A percentile compares a stretch with the other conserved stretches of the same genome.
phyloP scores from a whole-genome alignment of 1,284 basidiomycete species.

The Vanrija pseudolonga region DNA sequence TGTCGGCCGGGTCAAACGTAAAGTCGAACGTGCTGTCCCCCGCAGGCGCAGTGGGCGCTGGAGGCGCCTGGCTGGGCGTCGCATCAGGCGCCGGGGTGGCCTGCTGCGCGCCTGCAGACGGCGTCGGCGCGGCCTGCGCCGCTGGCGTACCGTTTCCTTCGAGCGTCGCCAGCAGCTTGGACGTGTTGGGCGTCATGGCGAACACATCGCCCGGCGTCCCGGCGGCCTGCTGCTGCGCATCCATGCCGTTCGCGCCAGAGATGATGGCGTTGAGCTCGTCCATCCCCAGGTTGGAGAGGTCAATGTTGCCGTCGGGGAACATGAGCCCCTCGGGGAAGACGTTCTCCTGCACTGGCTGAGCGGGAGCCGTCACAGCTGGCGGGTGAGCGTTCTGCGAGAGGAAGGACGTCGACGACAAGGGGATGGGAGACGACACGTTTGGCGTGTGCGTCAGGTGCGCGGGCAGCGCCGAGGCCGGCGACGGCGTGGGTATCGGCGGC shows the following conservation, averaged over 20 bases:
- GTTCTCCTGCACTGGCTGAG: not conserved
- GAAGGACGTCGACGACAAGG: conserved; percentile 20
- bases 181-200: conserved; percentile 19
- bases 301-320: conserved; percentile 8
- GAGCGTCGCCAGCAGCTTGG: conserved; percentile 13
- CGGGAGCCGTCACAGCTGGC: not conserved
- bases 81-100: not conserved
- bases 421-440: conserved; percentile 22
- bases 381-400: conserved; percentile 12
- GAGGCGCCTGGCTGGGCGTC: not conserved
- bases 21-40: conserved; percentile 1
- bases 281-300: conserved; percentile 15
- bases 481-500: conserved; percentile 13
- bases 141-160: not conserved
- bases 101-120: not conserved
- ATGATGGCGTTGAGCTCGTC: conserved; percentile 27
- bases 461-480: conserved; percentile 12
- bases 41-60: not conserved
- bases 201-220: conserved; percentile 1
- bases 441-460: conserved; percentile 10
- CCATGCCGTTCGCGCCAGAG: conserved; percentile 9
- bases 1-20: conserved; percentile 6
- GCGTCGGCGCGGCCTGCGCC: not conserved
- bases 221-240: not conserved
- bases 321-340: conserved; percentile 5